phyloP scores from a whole-genome alignment of 1,284 basidiomycete genomes.

The Ceratobasidium sp. region DNA sequence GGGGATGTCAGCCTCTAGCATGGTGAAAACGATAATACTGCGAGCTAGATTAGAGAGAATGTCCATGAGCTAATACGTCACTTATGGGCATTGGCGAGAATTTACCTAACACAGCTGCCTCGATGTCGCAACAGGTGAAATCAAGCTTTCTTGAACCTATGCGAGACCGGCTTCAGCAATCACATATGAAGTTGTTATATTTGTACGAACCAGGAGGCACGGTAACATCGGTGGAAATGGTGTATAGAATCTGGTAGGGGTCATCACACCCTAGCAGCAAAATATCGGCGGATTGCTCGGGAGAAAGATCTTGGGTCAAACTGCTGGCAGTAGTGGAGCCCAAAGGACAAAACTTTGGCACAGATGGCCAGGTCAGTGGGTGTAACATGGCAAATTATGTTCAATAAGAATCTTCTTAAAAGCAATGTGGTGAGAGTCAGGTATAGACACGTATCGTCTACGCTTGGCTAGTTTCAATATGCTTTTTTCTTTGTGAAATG shows the following conservation, averaged over 20 bases:
- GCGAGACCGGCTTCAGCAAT: too few species aligned
- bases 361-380: background rate
- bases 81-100: background rate
- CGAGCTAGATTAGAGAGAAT: slow-evolving; percentile 57
- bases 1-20: slow-evolving; percentile 57
- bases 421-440: too few species aligned
- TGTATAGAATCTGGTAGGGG: slow-evolving; percentile 68
- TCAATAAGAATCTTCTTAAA: too few species aligned
- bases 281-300: too few species aligned
- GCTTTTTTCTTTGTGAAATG: too few species aligned
- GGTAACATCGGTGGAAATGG: slow-evolving; percentile 59
- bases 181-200: too few species aligned
- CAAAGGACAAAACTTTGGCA: slow-evolving; percentile 55
- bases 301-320: slow-evolving; percentile 56
- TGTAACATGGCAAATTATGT: background rate
- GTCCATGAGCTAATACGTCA: background rate
- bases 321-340: slow-evolving; percentile 62
- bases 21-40: slow-evolving; percentile 59
- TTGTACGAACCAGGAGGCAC: too few species aligned
- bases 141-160: background rate
- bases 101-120: background rate
- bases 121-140: slow-evolving; percentile 1
- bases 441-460: too few species aligned
- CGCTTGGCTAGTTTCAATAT: too few species aligned
- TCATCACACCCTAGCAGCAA: slow-evolving; percentile 72